phyloP scores from a whole-genome alignment of 305 asterid species.

The Galium porrigens region DNA sequence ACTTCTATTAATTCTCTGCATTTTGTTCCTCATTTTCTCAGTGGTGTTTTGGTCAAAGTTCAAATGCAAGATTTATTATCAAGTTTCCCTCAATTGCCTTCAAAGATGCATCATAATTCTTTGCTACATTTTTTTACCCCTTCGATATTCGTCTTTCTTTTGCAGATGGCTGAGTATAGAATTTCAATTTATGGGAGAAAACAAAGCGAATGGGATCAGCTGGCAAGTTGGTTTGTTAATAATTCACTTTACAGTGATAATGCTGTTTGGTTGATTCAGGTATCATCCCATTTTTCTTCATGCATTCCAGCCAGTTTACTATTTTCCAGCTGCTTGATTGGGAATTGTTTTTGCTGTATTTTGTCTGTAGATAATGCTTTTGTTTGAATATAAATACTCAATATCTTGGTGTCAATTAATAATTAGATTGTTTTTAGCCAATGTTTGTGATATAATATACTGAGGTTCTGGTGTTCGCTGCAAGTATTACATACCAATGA shows the following conservation, averaged over 20 bases:
- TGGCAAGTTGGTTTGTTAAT: constrained; percentile 85
- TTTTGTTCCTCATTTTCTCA: background rate
- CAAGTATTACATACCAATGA: background rate
- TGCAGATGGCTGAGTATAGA: constrained; percentile 81
- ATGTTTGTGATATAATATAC: background rate
- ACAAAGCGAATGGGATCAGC: constrained; percentile 91
- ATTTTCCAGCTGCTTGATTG: background rate
- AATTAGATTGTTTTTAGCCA: background rate
- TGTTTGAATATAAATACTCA: background rate
- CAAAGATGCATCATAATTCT: background rate
- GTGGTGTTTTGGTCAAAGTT: background rate
- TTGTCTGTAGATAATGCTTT: constrained; percentile 1
- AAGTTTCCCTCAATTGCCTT: background rate
- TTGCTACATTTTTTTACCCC: background rate
- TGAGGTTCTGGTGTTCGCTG: background rate
- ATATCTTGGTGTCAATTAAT: background rate
- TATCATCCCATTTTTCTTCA: constrained; percentile 9
- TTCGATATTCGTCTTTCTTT: background rate
- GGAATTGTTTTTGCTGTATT: background rate
- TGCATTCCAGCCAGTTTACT: background rate
- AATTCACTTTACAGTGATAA: constrained; percentile 56
- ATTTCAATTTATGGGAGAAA: constrained; percentile 80
- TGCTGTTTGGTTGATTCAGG: constrained; percentile 95
- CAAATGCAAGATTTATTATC: background rate
- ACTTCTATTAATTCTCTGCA: background rate